Base-by-base conservation (phyloP, 805 yeast species). In the Torulaspora franciscae region DNA sequence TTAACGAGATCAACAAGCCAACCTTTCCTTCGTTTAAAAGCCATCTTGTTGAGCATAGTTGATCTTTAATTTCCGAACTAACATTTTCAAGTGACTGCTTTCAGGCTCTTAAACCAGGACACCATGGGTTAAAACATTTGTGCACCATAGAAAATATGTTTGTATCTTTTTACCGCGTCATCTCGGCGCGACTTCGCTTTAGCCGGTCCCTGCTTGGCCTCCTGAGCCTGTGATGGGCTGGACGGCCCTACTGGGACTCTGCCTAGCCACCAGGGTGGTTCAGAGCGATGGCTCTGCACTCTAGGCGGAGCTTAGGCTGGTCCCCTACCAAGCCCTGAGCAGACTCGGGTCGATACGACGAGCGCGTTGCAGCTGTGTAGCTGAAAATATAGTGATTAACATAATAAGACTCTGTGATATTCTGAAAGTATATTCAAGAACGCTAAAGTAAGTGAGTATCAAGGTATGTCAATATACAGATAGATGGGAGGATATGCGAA, bases 371-470 rank as follows among this genome's bases (percentile, higher is more conserved):
- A 15, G 13, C 27, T 14, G 14, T 9, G 28, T 24, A 35, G 38
- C 22, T 35, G 38, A 24, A 15, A 34, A 24, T 34, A 34, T 22
- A 24, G 29, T 23, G 7, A 23, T 26, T 35, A 7, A 13, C 38
- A 33, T 15, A 25, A 26, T 32, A 32, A 35, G 22, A 9, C 24
- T 23, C 27, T 40, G 37, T 27, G 24, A 39, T 29, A n/a, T 28
- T 24, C 19, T n/a, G 23, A 3, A 28, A 13, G n/a, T 7, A 13
- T 13, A 11, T 17, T 3, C 30, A 15, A 38, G 30, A 23, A 29
- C 29, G 42, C 30, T 32, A 45, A 38, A 45, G 37, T 15, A 39
- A 44, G 43, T 45, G 51, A 45, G 44, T 44, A 40, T 45, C 44
- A 45, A 41, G 48, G 47, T 45, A 44, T 46, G 51, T 47, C 32